Evolutionary conservation across 345 rosid species (phyloP).

Genomic region (Eucalyptus leucophloia): DNA sequence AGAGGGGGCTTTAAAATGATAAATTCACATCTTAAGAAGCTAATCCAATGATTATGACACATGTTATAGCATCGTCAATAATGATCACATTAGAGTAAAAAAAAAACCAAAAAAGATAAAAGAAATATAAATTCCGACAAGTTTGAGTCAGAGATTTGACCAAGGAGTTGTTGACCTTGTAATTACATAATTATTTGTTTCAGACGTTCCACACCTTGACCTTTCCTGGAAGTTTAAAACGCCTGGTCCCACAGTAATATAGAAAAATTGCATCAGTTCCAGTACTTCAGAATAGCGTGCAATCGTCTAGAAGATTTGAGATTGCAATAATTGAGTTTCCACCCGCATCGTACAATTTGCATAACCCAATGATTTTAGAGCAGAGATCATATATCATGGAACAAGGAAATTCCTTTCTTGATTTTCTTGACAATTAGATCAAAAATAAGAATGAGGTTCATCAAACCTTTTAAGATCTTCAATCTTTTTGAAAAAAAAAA

Average conservation of each 20-base stretch:
- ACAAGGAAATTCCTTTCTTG: not conserved
- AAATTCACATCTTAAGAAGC: not conserved
- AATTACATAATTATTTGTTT: too few relatives aligned
- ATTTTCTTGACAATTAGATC: accelerated
- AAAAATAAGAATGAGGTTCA: not conserved
- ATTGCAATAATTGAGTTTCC: too few relatives aligned
- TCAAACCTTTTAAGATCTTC: too few relatives aligned
- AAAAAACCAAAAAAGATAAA: too few relatives aligned
- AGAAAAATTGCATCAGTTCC: too few relatives aligned
- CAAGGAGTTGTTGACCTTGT: not conserved
- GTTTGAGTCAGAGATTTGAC: not conserved
- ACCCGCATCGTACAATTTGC: not conserved
- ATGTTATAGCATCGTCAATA: accelerated
- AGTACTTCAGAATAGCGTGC: not conserved
- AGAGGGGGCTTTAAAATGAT: not conserved
- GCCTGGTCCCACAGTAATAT: not conserved
- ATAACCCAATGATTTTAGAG: not conserved
- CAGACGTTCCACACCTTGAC: not conserved
- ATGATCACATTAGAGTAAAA: not conserved
- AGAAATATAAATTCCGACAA: too few relatives aligned
- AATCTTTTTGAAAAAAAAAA: too few relatives aligned
- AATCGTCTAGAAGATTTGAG: not conserved
- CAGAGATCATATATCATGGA: not conserved
- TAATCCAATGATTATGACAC: not conserved
- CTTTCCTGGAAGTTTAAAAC: not conserved